Evolutionary conservation across 2,329 filamentous ascomycete genomes (phyloP).

Genomic region (Cordyceps tenuipes): DNA sequence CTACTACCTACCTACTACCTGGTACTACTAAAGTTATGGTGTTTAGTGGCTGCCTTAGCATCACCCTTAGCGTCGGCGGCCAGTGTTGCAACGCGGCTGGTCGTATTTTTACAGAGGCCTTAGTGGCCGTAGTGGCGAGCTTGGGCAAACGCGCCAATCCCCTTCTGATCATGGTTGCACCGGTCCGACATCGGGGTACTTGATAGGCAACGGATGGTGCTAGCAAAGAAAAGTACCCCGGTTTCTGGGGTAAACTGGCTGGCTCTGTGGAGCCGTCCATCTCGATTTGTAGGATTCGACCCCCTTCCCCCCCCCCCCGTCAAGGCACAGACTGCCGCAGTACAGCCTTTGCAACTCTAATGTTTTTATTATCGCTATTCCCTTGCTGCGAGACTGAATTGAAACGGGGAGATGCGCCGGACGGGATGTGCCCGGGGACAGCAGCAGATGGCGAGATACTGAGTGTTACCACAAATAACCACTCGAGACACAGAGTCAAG

Average conservation of each 20-base stretch:
- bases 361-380: no score
- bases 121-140: not conserved
- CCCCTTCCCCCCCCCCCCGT: not conserved
- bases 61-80: not conserved
- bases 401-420: no score
- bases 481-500: no score
- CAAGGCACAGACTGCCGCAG: constrained; percentile 1
- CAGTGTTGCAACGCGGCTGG: not conserved
- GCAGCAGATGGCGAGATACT: no score
- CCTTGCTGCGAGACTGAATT: no score
- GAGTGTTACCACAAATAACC: no score
- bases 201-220: not conserved
- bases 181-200: constrained; percentile 5
- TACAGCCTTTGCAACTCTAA: not conserved
- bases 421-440: no score
- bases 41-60: not conserved
- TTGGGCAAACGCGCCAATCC: not conserved
- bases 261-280: not conserved
- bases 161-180: not conserved
- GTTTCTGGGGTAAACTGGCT: not conserved
- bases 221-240: not conserved
- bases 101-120: not conserved
- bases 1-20: no score
- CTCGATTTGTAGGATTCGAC: not conserved
- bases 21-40: no score